These are phyloP conservation scores for Cladobotryum protrusum DNA, from an alignment of 2,329 filamentous ascomycete species.

Conservation along the genomic window DNA sequence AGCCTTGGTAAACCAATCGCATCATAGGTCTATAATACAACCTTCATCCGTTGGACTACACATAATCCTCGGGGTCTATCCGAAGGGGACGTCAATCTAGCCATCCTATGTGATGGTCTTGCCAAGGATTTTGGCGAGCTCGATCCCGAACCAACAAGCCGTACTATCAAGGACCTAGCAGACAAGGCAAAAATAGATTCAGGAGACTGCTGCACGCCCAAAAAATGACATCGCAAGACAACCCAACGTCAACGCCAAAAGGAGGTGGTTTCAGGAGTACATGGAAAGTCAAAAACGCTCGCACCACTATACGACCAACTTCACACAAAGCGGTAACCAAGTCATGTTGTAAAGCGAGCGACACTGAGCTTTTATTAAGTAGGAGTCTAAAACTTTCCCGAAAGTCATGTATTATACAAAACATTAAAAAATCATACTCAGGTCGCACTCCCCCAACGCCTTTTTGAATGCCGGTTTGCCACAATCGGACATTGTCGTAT, in stretches of 20 bases:
- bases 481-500: constrained; percentile 7
- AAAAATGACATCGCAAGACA: constrained; percentile 21
- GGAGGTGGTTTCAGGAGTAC: no score
- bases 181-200: constrained; percentile 39
- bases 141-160: constrained; percentile 26
- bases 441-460: constrained; percentile 11
- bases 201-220: constrained; percentile 50
- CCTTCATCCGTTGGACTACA: constrained; percentile 67
- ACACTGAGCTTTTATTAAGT: constrained; percentile 27
- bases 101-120: constrained; percentile 54
- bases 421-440: constrained; percentile 10
- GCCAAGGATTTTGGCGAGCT: constrained; percentile 53
- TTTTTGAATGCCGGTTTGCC: constrained; percentile 9
- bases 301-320: no score
- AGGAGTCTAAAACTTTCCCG: constrained; percentile 24
- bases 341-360: constrained; percentile 17
- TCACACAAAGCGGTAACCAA: no score
- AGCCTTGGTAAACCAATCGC: background rate
- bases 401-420: constrained; percentile 11
- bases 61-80: constrained; percentile 62
- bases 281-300: no score
- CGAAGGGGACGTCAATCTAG: constrained; percentile 56
- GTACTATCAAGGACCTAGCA: constrained; percentile 38
- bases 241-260: no score
- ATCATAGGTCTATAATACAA: constrained; percentile 61